Evolutionary conservation across 305 asterid genomes (phyloP).

Genomic region (Solanum aculeatissimum): DNA sequence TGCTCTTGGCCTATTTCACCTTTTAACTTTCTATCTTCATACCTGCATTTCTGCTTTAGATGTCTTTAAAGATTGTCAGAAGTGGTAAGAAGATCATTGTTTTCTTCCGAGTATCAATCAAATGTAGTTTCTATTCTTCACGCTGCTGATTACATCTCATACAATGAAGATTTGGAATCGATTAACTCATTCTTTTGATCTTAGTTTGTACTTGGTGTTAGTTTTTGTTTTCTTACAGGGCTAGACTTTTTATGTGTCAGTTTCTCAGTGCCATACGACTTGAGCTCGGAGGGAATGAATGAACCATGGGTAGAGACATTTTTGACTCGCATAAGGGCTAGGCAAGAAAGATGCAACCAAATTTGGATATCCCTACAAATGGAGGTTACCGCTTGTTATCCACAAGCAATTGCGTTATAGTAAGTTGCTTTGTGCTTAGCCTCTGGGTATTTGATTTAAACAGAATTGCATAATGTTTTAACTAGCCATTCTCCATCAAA

Average conservation of each 20-base stretch:
- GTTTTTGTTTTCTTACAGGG: neutral
- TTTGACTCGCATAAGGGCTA: slow-evolving; percentile 29
- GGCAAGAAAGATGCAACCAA: slow-evolving; percentile 45
- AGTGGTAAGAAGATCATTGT: neutral
- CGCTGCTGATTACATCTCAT: neutral
- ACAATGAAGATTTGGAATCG: neutral
- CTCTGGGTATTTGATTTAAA: neutral
- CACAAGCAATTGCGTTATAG: slow-evolving; percentile 73
- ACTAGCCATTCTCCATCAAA: neutral
- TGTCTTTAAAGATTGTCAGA: neutral
- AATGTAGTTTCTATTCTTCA: neutral
- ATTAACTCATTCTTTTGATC: neutral
- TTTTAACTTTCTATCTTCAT: neutral
- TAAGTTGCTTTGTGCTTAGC: neutral
- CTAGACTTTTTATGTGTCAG: slow-evolving; percentile 16
- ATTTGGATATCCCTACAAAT: slow-evolving; percentile 64
- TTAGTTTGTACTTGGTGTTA: neutral
- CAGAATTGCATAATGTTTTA: neutral
- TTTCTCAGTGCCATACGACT: slow-evolving; percentile 72
- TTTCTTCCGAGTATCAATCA: neutral
- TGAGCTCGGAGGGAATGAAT: slow-evolving; percentile 56
- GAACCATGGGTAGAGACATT: slow-evolving; percentile 77
- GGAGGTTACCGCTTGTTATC: slow-evolving; percentile 63
- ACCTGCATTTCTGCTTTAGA: neutral
- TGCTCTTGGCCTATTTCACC: neutral